Evolutionary conservation across 1,284 basidiomycete species (phyloP).

Genomic region (Lentinula novae-zelandiae): DNA sequence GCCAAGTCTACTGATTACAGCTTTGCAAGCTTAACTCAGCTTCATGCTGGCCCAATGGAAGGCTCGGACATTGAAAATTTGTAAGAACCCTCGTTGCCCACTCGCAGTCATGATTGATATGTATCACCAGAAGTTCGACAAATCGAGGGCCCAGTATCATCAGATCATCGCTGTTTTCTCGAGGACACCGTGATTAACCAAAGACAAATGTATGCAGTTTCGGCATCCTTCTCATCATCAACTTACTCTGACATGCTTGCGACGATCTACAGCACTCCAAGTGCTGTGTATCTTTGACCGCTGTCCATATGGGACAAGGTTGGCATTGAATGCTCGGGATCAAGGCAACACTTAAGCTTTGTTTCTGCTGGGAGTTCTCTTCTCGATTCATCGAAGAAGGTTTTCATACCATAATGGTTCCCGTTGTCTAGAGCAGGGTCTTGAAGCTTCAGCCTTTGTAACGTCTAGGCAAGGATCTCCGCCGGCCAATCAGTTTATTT

Average conservation of each 20-base stretch:
- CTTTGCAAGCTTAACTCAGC: background rate
- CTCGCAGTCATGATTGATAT: background rate
- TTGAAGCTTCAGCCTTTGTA: too few species aligned
- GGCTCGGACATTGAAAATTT: background rate
- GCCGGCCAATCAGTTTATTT: background rate
- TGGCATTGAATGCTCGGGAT: background rate
- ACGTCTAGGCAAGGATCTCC: background rate
- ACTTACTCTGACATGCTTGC: background rate
- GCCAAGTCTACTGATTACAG: too few species aligned
- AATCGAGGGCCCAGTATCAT: background rate
- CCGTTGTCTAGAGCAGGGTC: background rate
- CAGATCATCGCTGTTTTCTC: background rate
- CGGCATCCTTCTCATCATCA: background rate
- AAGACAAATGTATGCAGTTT: background rate
- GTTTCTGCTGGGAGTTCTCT: background rate
- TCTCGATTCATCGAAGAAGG: background rate
- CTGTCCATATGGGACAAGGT: background rate
- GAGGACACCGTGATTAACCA: background rate
- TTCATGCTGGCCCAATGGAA: background rate
- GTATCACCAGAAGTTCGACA: background rate
- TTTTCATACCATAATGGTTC: background rate
- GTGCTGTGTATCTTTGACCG: background rate
- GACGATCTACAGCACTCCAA: background rate
- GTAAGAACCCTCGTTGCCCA: background rate
- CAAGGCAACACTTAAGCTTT: background rate